phyloP scores from a whole-genome alignment of 306 rosid genomes.

The Rosa lucieae region DNA sequence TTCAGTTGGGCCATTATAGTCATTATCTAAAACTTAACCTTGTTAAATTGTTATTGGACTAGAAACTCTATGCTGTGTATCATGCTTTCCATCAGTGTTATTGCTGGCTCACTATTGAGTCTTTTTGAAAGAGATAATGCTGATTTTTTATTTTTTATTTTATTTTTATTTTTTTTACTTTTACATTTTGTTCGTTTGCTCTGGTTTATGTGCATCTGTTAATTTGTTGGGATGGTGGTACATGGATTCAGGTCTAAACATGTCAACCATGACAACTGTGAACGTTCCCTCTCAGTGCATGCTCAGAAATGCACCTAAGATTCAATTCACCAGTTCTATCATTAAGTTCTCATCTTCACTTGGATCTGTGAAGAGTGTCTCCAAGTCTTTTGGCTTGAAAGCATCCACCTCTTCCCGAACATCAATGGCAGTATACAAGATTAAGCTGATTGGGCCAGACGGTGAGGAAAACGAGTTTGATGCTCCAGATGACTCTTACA shows the following conservation, averaged over 20 bases:
- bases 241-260: conserved; percentile 39
- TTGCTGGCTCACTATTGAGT: background rate
- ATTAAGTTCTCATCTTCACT: conserved; percentile 49
- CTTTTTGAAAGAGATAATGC: background rate
- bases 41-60: background rate
- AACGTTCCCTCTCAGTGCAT: conserved; percentile 39
- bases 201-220: background rate
- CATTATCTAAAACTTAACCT: background rate
- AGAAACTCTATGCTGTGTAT: background rate
- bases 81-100: background rate
- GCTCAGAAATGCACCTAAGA: conserved; percentile 35
- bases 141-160: too few relatives aligned
- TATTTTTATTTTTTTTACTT: too few relatives aligned
- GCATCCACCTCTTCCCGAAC: conserved; percentile 41
- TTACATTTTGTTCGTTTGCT: background rate
- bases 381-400: conserved; percentile 59
- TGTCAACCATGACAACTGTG: conserved; percentile 60
- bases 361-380: conserved; percentile 47
- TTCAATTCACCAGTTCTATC: conserved; percentile 24
- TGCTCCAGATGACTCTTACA: conserved; percentile 66
- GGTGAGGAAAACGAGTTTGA: conserved; percentile 66
- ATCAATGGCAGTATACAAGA: conserved; percentile 69
- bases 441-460: conserved; percentile 63
- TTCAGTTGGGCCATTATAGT: background rate
- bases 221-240: conserved; percentile 10